Base-by-base conservation (phyloP, 371 early-diverging fungal genomes). In the Rhizopus delemar region DNA sequence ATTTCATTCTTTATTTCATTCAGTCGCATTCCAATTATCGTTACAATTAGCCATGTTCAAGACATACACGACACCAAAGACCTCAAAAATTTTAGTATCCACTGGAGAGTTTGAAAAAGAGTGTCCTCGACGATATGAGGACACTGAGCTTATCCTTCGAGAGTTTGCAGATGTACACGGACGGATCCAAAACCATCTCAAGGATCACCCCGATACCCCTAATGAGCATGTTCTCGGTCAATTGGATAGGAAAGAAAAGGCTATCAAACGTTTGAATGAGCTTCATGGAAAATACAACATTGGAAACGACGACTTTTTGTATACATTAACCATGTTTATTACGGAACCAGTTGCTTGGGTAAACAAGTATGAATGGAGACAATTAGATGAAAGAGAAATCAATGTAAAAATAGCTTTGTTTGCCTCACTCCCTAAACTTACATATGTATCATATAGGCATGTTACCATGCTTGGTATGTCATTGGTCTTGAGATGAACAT, bases 221-320 rank as follows among this genome's bases (percentile, higher is more conserved):
- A 16, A 56, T 16, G 57, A 46, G 16, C 56, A 70, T 48, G 56
- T 53, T 9, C 9, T 9, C 39, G 12, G 39, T 12, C 66, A 78
- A 65, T 38, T 46, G n/a, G 41, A 50, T 9, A 63, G 82, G 2
- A 22, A 45, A 4, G 31, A 35, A 3, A 32, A 49, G n/a, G 66
- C 78, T 4, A 29, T 75, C 2, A 53, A 58, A 12, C 69, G 82
- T 2, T 13, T 83, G 41, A 83, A 83, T 52, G 70, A 76, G 43
- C 36, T 83, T 13, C 83, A 83, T 52, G 65, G 66, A 3, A 70
- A 71, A 46, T 80, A 81, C 55, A 51, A 59, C n/a, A 83, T 83
- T 53, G 15, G 31, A 8, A 70, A 80, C 11, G 75, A 65, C 0
- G 83, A 83, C 33, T 78, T 60, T 33, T 48, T 77, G 0, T 81